Evolutionary conservation across 2,329 filamentous ascomycete genomes (phyloP), one percentile per base, ranked within the genome.

Genomic region (Periglandula ipomoeae): DNA sequence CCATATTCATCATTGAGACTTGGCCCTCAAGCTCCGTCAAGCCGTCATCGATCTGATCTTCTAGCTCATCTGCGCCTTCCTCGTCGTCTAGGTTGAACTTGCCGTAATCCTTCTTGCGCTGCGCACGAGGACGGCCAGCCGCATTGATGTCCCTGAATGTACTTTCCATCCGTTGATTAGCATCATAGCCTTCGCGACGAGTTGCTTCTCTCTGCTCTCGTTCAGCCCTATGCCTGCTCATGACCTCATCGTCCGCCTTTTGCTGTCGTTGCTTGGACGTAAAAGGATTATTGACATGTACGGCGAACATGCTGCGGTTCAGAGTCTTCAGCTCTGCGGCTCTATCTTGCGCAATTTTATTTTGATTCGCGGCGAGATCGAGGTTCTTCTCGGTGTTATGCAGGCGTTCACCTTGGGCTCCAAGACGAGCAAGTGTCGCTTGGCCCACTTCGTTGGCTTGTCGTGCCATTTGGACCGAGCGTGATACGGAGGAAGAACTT

Each of bases 271-370:
- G 78, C 53, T 78, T 81, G 13, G 80, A 81, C 0, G 87, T 93
- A 63, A 95, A 88, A 0, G 85, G 85, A 58, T 89, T 89, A 47
- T 74, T 73, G 23, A 90, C 83, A 59, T 89, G 85, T 20, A 90
- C 79, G 5, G 87, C 86, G 61, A 95, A 95, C 89, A 96, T 95
- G 70, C 84, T 89, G 53, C 85, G 76, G 67, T 96, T 95, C 44
- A 94, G 73, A 1, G 80, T 87, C 70, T 91, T 91, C 34, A 96
- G 72, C 61, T 95, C 89, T 43, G 82, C 79, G 1, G 89, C 85
- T 58, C 87, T 86, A 56, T 90, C 87, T 57, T 89, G 83, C 0
- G 87, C 87, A 51, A 86, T 71, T 50, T 81, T 79, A 58, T 87
- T 87, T 62, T 89, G 83, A 54, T 84, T 84, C n/a, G 79, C 70